A percentile compares a stretch with the other conserved stretches of the same genome.
Evolutionary conservation across 345 rosid species (phyloP).

Genomic region (Ceriops decandra): DNA sequence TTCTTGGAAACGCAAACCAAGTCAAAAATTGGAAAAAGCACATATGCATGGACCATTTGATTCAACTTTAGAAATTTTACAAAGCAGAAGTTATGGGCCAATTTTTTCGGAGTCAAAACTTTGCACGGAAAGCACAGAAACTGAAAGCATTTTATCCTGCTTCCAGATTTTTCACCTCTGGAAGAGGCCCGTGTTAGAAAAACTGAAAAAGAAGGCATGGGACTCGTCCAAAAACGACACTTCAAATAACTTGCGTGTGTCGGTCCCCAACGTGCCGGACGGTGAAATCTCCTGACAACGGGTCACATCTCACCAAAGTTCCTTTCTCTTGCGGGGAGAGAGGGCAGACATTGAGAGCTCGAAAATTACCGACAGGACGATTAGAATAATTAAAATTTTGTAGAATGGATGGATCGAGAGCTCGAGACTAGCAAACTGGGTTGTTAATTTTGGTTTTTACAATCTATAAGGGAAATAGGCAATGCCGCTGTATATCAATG

Average conservation of each 20-base stretch:
- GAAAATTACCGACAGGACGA: no score
- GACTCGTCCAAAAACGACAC: constrained; percentile 7
- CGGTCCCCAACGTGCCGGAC: constrained; percentile 13
- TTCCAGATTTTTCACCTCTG: no score
- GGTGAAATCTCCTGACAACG: constrained; percentile 28
- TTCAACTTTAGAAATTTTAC: no score
- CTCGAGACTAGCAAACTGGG: no score
- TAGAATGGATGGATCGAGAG: no score
- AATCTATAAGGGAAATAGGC: no score
- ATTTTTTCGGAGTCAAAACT: constrained; percentile 18
- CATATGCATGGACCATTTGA: no score
- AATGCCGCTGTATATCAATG: no score
- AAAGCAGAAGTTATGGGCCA: no score
- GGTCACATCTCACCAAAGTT: constrained; percentile 22
- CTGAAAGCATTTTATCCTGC: not conserved
- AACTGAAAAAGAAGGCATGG: constrained; percentile 9
- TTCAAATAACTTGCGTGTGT: constrained; percentile 31
- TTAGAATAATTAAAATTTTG: no score
- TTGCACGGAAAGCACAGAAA: constrained; percentile 20
- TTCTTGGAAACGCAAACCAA: constrained; percentile 17
- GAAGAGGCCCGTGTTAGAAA: not conserved
- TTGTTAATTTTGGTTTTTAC: no score
- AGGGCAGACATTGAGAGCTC: no score
- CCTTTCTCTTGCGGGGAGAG: not conserved
- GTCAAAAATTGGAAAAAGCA: constrained; percentile 7